These are phyloP conservation scores for Aspergillus bombycis DNA, from an alignment of 2,329 filamentous ascomycete genomes.

Conservation along the genomic window DNA sequence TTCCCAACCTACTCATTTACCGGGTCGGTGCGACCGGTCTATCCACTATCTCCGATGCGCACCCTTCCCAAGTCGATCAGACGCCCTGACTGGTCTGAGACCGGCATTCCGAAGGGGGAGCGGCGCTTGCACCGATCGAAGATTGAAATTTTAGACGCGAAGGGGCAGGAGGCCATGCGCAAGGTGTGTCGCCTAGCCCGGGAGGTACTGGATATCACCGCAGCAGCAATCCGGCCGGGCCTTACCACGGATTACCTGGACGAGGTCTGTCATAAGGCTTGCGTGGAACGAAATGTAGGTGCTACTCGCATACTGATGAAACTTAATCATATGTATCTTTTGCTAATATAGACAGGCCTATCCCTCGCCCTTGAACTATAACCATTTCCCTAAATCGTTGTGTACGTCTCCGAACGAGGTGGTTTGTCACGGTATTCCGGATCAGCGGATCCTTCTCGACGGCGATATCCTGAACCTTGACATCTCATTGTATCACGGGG, in stretches of 20 bases:
- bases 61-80: conserved; percentile 74
- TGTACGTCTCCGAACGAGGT: conserved; percentile 93
- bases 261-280: conserved; percentile 86
- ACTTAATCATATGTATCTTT: neutral
- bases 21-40: conserved; percentile 77
- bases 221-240: conserved; percentile 75
- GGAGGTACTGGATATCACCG: conserved; percentile 87
- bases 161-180: conserved; percentile 80
- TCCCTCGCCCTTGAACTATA: conserved; percentile 88
- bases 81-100: conserved; percentile 78
- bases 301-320: neutral
- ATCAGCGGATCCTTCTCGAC: conserved; percentile 77
- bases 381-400: conserved; percentile 89
- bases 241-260: conserved; percentile 91
- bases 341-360: conserved; percentile 66
- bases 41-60: conserved; percentile 71
- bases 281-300: conserved; percentile 75
- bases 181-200: conserved; percentile 80
- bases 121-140: conserved; percentile 69
- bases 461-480: conserved; percentile 95
- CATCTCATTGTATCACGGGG: conserved; percentile 84
- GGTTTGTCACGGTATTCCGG: conserved; percentile 94
- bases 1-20: conserved; percentile 82
- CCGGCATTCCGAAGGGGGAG: conserved; percentile 68
- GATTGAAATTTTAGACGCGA: conserved; percentile 73